Base-by-base conservation (phyloP, 1,284 basidiomycete genomes). In the Malassezia obtusa region DNA sequence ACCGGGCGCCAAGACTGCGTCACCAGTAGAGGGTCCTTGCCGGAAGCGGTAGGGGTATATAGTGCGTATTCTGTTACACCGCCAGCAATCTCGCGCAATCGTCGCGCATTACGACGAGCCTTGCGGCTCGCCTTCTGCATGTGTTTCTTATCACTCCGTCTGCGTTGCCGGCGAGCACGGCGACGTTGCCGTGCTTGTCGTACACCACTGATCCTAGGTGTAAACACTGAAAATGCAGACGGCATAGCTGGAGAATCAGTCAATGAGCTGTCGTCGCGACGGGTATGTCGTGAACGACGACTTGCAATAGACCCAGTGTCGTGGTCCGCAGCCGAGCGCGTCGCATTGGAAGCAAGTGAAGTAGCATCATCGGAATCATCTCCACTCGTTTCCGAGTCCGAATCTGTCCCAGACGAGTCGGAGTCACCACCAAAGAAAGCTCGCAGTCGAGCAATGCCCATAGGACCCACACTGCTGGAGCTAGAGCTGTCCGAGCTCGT, bases 11-110 rank as follows among this genome's bases (percentile, higher is more conserved):
- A 71, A 11, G 50, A 50, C 24, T 50, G 48, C 4, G 52, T 6
- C 40, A 53, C 10, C 55, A 65, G 17, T 45, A 50, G 57, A 59
- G 56, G 19, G 49, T 62, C 38, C 47, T 58, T 24, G 53, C 57
- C 17, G 50, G 49, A 9, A 61, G 56, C 52, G 41, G 65, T 61
- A 2, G 69, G 65, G 2, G 67, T 66, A 51, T 67, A 72, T 17
- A 73, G 57, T 21, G 64, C 67, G 28, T 67, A 73, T 46, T 70
- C 62, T 4, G 71, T 73, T 17, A 71, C 50, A 21, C 71, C 71
- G 10, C 71, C 71, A 1, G 71, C 67, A 33, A 64, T 45, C 44
- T 68, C 64, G 28, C 60, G 59, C 11, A 68, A 59, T 10, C 60
- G 57, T 28, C 63, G 55, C 12, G 71, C 71, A 49, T 71, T 72